These are phyloP conservation scores for Antitrichia curtipendula DNA, from an alignment of 225 moss, liverwort and hornwort species.

Conservation along the genomic window DNA sequence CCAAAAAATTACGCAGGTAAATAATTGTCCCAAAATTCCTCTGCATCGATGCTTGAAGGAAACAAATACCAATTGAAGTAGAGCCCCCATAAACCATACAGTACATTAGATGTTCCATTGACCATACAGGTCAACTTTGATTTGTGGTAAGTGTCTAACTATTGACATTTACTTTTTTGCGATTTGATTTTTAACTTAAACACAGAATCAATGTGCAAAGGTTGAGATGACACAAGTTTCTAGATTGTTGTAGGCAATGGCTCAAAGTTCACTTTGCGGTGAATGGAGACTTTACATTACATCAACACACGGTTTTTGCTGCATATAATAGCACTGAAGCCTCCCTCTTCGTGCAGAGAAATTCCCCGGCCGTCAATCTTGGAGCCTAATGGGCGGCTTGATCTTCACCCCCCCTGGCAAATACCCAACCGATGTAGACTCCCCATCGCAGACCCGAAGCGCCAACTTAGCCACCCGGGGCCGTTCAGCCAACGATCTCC, in stretches of 20 bases:
- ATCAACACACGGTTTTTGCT: not conserved
- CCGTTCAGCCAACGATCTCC: slow-evolving; percentile 6
- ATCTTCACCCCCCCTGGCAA: slow-evolving; percentile 13
- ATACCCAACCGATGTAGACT: not conserved
- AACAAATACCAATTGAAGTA: not conserved
- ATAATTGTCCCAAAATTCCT: not conserved
- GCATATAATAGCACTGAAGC: too few species aligned
- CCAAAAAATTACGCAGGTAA: not conserved
- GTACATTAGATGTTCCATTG: not conserved
- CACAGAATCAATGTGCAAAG: not conserved
- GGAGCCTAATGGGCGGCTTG: slow-evolving; percentile 50
- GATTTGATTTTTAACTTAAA: not conserved
- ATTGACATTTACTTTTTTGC: not conserved
- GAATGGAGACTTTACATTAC: not conserved
- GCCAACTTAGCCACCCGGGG: not conserved
- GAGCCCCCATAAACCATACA: not conserved
- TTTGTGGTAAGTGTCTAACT: not conserved
- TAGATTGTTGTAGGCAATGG: not conserved
- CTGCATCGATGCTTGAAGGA: not conserved
- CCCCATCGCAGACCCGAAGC: not conserved
- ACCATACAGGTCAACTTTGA: not conserved
- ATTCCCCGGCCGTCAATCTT: slow-evolving; percentile 4
- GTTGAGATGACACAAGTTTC: not conserved
- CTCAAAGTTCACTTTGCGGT: not conserved
- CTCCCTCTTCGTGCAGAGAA: slow-evolving; percentile 12